A percentile compares a stretch with the other conserved stretches of the same genome.
Evolutionary conservation across 441 rosid genomes (phyloP).

Genomic region (Croton setiger): DNA sequence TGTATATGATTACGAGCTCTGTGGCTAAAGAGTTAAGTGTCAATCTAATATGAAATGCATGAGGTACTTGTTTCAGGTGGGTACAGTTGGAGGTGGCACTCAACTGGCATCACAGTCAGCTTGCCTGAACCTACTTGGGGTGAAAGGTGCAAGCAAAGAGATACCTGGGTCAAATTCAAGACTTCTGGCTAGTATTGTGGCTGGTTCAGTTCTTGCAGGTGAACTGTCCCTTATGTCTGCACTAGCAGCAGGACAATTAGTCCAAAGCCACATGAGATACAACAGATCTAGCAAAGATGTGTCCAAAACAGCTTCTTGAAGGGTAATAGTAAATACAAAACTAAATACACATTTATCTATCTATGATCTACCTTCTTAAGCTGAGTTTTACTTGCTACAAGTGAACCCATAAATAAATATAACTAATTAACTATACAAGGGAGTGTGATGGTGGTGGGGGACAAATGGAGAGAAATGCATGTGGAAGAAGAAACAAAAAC

Average conservation of each 20-base stretch:
- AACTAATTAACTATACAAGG: too few relatives aligned
- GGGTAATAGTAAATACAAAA: neutral
- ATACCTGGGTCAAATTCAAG: constrained; percentile 71
- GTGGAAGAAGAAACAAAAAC: constrained; percentile 1
- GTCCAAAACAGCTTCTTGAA: constrained; percentile 24
- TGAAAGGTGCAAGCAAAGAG: constrained; percentile 69
- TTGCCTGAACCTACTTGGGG: constrained; percentile 72
- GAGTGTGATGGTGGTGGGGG: neutral
- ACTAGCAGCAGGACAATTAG: constrained; percentile 77
- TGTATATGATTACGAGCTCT: neutral
- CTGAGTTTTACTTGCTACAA: too few relatives aligned
- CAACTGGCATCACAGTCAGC: constrained; percentile 87
- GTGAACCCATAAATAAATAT: neutral
- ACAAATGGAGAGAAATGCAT: neutral
- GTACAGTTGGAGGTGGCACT: constrained; percentile 91
- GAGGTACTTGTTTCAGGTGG: constrained; percentile 40
- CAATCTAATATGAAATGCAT: neutral
- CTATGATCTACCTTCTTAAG: too few relatives aligned
- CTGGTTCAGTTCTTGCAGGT: constrained; percentile 73
- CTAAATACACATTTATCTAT: too few relatives aligned
- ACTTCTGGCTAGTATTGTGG: constrained; percentile 64
- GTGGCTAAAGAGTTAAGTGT: neutral
- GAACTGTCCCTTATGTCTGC: constrained; percentile 89
- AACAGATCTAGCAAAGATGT: constrained; percentile 78
- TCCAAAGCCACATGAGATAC: constrained; percentile 84